These are phyloP conservation scores for Apium graveolens DNA, from an alignment of 129 eudicot species.

Conservation along the genomic window DNA sequence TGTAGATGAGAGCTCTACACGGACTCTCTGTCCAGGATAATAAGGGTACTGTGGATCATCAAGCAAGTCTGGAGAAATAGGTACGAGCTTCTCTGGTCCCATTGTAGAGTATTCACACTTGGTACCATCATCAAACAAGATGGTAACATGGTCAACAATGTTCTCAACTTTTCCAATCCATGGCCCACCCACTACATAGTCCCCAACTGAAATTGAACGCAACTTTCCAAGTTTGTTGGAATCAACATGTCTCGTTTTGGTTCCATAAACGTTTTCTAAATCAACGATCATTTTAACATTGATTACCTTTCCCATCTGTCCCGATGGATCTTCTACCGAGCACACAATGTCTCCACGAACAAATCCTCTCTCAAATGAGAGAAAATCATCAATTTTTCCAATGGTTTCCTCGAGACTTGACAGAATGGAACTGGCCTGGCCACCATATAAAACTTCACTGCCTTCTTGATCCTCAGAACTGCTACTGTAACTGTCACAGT, in stretches of 20 bases:
- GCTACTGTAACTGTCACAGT: slow-evolving; percentile 86
- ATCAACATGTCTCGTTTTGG: slow-evolving; percentile 35
- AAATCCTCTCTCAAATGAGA: slow-evolving; percentile 68
- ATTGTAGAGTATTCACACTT: slow-evolving; percentile 41
- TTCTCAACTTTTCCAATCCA: slow-evolving; percentile 83
- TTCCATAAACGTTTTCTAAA: slow-evolving; percentile 54
- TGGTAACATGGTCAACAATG: slow-evolving; percentile 43
- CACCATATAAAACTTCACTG: slow-evolving; percentile 54
- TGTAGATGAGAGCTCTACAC: slow-evolving; percentile 28
- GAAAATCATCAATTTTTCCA: slow-evolving; percentile 78
- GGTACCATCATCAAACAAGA: slow-evolving; percentile 71
- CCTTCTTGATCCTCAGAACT: slow-evolving; percentile 72
- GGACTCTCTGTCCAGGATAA: slow-evolving; percentile 87
- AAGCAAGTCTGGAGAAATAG: slow-evolving; percentile 49
- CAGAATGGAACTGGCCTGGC: slow-evolving; percentile 66
- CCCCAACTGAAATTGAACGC: slow-evolving; percentile 57
- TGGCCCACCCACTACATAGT: slow-evolving; percentile 57
- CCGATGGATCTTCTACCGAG: slow-evolving; percentile 35
- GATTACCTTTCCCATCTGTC: slow-evolving; percentile 63
- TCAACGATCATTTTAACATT: slow-evolving; percentile 54
- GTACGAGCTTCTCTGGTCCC: slow-evolving; percentile 44
- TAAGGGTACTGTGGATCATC: slow-evolving; percentile 75
- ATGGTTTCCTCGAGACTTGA: slow-evolving; percentile 79
- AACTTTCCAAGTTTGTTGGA: slow-evolving; percentile 46
- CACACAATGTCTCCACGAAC: slow-evolving; percentile 62